These are phyloP conservation scores for Rhamnella rubrinervis DNA, from an alignment of 331 rosid genomes.

Conservation along the genomic window DNA sequence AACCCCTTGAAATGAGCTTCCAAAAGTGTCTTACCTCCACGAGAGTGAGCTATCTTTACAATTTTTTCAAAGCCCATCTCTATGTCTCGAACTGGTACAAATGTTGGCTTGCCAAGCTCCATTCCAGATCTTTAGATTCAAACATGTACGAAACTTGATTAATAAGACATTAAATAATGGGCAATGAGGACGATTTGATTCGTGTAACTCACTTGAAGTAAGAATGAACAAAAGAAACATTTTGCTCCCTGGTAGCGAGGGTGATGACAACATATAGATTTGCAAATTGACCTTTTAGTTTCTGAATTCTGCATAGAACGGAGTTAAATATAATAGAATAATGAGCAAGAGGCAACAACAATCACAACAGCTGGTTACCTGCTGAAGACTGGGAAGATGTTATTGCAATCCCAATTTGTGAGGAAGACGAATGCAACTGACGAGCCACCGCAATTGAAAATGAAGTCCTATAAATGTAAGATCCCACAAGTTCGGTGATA, in stretches of 20 bases:
- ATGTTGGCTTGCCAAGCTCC: constrained; percentile 86
- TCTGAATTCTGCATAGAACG: constrained; percentile 59
- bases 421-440: constrained; percentile 80
- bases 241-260: constrained; percentile 59
- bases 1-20: constrained; percentile 12
- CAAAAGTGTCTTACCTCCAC: constrained; percentile 58
- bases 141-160: constrained; percentile 3
- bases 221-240: constrained; percentile 52
- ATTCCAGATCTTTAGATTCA: constrained; percentile 47
- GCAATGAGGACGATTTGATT: constrained; percentile 11
- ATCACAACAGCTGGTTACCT: constrained; percentile 40
- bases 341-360: constrained; percentile 15
- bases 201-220: constrained; percentile 60
- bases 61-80: constrained; percentile 97
- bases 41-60: constrained; percentile 78
- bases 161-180: neutral
- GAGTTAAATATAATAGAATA: constrained; percentile 7
- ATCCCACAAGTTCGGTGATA: constrained; percentile 8
- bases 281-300: constrained; percentile 62
- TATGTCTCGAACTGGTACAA: constrained; percentile 74
- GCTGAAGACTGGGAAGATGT: constrained; percentile 46
- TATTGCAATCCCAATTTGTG: constrained; percentile 57
- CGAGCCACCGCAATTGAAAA: constrained; percentile 88
- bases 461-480: constrained; percentile 64
- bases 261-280: constrained; percentile 58